phyloP scores from a whole-genome alignment of 176 grass and related monocot species.

The Poa pratensis region DNA sequence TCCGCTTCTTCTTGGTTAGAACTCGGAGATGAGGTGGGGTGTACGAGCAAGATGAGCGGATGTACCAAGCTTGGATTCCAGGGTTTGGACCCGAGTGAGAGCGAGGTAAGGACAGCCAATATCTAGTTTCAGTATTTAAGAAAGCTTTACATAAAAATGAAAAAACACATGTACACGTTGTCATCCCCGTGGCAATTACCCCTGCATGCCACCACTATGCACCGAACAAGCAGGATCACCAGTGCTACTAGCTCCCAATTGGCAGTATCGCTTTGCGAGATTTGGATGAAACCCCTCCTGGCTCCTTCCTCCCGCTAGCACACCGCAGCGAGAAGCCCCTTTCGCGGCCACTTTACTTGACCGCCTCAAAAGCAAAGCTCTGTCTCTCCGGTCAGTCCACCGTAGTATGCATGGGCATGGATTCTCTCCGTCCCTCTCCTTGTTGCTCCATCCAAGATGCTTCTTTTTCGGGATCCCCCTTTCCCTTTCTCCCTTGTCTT shows the following conservation, averaged over 20 bases:
- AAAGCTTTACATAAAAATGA: no score
- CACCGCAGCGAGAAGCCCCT: slow-evolving; percentile 33
- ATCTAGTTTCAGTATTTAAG: no score
- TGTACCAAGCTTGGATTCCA: no score
- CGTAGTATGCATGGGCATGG: slow-evolving; percentile 38
- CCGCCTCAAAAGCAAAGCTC: slow-evolving; percentile 30
- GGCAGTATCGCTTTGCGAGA: slow-evolving; percentile 51
- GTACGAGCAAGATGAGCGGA: no score
- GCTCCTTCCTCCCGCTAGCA: neutral
- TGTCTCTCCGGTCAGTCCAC: slow-evolving; percentile 29
- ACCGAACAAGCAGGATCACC: neutral
- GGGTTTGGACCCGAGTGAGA: no score
- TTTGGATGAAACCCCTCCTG: slow-evolving; percentile 32
- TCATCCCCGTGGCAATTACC: neutral
- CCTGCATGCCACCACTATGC: neutral
- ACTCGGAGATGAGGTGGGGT: no score
- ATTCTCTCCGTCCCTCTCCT: slow-evolving; percentile 33
- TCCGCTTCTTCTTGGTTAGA: no score
- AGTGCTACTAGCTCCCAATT: neutral
- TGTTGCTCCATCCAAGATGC: slow-evolving; percentile 45
- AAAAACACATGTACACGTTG: neutral
- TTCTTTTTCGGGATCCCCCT: slow-evolving; percentile 44
- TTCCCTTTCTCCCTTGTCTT: slow-evolving; percentile 40
- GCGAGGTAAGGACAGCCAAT: no score
- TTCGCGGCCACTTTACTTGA: slow-evolving; percentile 62